Conservation (phyloP, 352 stramenopile genomes). For the Pythium periplocum region DNA sequence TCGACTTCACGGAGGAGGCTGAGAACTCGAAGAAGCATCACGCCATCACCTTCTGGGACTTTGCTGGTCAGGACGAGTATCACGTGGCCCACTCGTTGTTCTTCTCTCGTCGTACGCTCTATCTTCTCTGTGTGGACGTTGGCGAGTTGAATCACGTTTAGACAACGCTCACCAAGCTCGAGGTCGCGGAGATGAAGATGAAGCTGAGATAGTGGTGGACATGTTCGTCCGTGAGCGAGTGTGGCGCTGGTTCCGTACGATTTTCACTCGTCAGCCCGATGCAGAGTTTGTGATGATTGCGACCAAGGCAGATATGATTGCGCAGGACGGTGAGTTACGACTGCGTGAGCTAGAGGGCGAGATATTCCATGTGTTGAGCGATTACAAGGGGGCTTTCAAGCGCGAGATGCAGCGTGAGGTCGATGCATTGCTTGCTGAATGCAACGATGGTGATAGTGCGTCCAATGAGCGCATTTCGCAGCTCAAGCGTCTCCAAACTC, state of each 20-base stretch:
- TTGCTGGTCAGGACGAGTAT: constrained; percentile 11
- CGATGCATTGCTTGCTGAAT: no score
- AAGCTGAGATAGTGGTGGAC: not conserved
- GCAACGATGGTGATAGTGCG: no score
- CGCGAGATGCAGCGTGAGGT: no score
- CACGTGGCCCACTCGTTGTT: constrained; percentile 12
- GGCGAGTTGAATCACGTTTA: not conserved
- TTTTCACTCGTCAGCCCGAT: constrained; percentile 8
- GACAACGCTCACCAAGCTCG: not conserved
- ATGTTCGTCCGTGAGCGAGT: constrained; percentile 5
- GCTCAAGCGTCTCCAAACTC: no score
- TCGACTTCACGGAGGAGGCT: constrained; percentile 5
- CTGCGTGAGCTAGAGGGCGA: no score
- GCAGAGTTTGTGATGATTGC: constrained; percentile 12
- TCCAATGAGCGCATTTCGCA: no score
- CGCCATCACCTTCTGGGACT: constrained; percentile 16
- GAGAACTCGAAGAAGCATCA: not conserved
- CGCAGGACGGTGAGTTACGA: no score
- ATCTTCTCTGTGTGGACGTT: constrained; percentile 10
- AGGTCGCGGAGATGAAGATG: not conserved
- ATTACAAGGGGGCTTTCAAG: no score
- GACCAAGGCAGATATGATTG: constrained; percentile 7
- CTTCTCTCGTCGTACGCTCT: constrained; percentile 10
- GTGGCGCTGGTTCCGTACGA: constrained; percentile 4
- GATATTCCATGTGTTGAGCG: no score